phyloP scores from a whole-genome alignment of 2,329 filamentous ascomycete species.

The Fusarium globosum region DNA sequence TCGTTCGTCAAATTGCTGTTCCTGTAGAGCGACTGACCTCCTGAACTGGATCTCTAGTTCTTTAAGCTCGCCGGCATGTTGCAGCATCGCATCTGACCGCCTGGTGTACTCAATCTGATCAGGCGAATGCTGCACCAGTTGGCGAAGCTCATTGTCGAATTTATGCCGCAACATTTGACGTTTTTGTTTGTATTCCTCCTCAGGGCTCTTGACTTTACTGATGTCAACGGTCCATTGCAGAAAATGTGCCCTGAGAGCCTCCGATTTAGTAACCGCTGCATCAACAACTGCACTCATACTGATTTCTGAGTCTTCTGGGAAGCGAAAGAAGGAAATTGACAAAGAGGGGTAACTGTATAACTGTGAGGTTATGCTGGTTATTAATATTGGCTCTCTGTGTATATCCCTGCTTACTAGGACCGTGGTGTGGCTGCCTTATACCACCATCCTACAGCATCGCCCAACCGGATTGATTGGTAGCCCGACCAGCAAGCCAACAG shows the following conservation, averaged over 20 bases:
- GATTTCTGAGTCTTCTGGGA: not conserved
- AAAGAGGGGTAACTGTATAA: not conserved
- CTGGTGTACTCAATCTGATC: fast-evolving
- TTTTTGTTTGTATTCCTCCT: not conserved
- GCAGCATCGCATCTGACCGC: not conserved
- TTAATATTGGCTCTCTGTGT: not conserved
- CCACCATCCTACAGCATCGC: not conserved
- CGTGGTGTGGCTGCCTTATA: not conserved
- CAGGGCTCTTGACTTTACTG: not conserved
- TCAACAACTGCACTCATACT: not conserved
- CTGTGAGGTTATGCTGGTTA: not conserved
- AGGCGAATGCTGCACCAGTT: not conserved
- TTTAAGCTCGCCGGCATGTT: not conserved
- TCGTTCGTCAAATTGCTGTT: fast-evolving
- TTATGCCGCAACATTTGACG: fast-evolving
- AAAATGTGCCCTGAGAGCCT: not conserved
- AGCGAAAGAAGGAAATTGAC: fast-evolving
- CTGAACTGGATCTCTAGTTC: not conserved
- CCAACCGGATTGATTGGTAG: too few relatives aligned
- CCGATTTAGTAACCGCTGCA: not conserved
- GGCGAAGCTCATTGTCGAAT: not conserved
- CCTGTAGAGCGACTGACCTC: not conserved
- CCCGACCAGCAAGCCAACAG: not conserved
- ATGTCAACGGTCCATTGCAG: not conserved
- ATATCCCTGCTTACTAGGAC: not conserved